phyloP scores from a whole-genome alignment of 768 basidiomycete species.

The Lyophyllum shimeji region DNA sequence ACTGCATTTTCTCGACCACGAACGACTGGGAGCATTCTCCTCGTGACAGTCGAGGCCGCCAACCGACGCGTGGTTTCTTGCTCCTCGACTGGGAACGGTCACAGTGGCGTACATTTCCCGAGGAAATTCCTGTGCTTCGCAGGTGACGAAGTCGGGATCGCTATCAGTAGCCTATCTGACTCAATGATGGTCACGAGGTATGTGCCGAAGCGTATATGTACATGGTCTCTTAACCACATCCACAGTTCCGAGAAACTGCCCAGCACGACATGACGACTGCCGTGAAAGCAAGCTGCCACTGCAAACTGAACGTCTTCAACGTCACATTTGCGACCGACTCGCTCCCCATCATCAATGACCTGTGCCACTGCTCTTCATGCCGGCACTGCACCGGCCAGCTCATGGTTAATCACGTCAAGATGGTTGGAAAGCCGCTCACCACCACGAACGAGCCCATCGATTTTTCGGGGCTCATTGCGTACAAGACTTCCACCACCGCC shows the following conservation, averaged over 20 bases:
- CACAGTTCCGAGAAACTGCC: background rate
- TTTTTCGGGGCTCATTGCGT: conserved; percentile 13
- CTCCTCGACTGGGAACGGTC: background rate
- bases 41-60: no score
- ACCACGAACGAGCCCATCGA: conserved; percentile 10
- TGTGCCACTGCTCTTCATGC: conserved; percentile 31
- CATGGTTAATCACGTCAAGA: conserved; percentile 12
- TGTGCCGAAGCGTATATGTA: background rate
- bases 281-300: conserved; percentile 27
- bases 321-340: conserved; percentile 19
- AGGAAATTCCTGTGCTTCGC: background rate
- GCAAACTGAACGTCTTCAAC: conserved; percentile 21
- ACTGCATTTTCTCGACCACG: no score
- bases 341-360: conserved; percentile 18
- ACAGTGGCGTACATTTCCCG: background rate
- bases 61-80: background rate
- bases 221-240: background rate
- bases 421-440: conserved; percentile 15
- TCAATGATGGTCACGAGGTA: background rate
- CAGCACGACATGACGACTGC: conserved; percentile 14
- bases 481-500: conserved; percentile 11
- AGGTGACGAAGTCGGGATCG: background rate
- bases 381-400: conserved; percentile 27
- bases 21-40: no score
- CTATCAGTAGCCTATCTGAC: background rate